Conservation (phyloP, 345 rosid species). For the Sonneratia alba region DNA sequence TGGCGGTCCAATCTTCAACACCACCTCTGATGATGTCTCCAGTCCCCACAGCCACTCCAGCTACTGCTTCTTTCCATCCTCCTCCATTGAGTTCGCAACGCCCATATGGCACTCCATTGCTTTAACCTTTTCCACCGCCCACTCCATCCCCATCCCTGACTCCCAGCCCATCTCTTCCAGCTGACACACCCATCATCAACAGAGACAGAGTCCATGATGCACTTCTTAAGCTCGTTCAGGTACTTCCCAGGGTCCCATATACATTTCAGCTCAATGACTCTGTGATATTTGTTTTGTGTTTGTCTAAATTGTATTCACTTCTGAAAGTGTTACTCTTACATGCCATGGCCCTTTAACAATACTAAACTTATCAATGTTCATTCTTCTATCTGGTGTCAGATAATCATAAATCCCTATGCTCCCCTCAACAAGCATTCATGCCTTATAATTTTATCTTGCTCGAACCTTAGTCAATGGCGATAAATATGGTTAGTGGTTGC, state of each 20-base stretch:
- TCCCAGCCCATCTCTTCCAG: conserved; percentile 21
- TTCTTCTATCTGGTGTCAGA: too few species aligned
- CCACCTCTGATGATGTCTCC: conserved; percentile 36
- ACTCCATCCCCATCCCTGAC: conserved; percentile 53
- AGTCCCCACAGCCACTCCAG: conserved; percentile 29
- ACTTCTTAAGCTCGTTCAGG: conserved; percentile 54
- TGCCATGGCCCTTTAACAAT: too few species aligned
- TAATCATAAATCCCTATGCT: too few species aligned
- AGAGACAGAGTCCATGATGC: conserved; percentile 58
- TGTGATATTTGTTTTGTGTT: too few species aligned
- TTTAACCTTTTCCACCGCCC: conserved; percentile 70
- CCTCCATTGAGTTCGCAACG: conserved; percentile 46
- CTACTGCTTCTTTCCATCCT: conserved; percentile 26
- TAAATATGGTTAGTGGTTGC: too few species aligned
- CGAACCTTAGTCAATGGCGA: too few species aligned
- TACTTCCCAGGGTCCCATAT: conserved; percentile 5
- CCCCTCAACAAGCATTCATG: too few species aligned
- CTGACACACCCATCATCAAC: conserved; percentile 25
- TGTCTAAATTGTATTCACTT: too few species aligned
- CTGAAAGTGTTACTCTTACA: too few species aligned
- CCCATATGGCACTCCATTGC: conserved; percentile 54
- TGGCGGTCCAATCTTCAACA: conserved; percentile 35
- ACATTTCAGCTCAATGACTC: neutral
- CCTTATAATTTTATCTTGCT: too few species aligned
- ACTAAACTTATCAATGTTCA: too few species aligned